Percentiles rank a stretch among this genome's conserved stretches.
These are phyloP conservation scores for Sambucus nigra DNA, from an alignment of 129 eudicot genomes.

Conservation along the genomic window DNA sequence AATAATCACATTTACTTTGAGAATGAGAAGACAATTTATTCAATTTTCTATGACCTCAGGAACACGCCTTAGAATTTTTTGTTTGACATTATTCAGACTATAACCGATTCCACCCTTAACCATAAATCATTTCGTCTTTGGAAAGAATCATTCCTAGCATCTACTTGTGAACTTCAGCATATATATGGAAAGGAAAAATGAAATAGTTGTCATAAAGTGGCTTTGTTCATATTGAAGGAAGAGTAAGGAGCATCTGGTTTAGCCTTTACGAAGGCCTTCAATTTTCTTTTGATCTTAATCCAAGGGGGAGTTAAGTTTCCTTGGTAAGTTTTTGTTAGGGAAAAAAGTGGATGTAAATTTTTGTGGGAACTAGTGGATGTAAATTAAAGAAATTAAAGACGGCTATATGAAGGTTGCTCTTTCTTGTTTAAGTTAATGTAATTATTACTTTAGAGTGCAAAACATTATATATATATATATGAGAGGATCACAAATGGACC, in stretches of 20 bases:
- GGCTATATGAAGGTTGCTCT: background rate
- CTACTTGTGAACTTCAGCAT: conserved; percentile 59
- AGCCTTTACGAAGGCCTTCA: background rate
- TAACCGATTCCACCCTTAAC: conserved; percentile 57
- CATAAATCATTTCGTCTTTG: conserved; percentile 55
- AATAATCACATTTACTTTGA: conserved; percentile 65
- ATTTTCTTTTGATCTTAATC: background rate
- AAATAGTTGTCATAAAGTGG: conserved; percentile 20
- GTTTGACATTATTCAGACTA: conserved; percentile 55
- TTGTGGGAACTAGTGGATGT: conserved; percentile 14
- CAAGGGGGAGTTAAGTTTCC: conserved; percentile 6
- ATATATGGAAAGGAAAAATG: conserved; percentile 49
- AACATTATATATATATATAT: too few relatives aligned
- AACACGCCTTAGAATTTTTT: conserved; percentile 49
- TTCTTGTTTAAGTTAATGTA: conserved; percentile 2
- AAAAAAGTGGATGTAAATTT: conserved; percentile 14
- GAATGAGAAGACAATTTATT: conserved; percentile 58
- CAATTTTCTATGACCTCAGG: conserved; percentile 56
- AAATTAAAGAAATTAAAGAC: background rate
- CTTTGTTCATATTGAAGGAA: conserved; percentile 11
- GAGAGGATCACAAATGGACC: too few relatives aligned
- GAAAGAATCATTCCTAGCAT: conserved; percentile 63
- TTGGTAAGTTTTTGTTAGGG: conserved; percentile 22
- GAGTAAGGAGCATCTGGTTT: background rate
- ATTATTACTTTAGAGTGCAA: too few relatives aligned